Conservation (phyloP, 129 eudicot genomes). For the Scalesia atractyloides region DNA sequence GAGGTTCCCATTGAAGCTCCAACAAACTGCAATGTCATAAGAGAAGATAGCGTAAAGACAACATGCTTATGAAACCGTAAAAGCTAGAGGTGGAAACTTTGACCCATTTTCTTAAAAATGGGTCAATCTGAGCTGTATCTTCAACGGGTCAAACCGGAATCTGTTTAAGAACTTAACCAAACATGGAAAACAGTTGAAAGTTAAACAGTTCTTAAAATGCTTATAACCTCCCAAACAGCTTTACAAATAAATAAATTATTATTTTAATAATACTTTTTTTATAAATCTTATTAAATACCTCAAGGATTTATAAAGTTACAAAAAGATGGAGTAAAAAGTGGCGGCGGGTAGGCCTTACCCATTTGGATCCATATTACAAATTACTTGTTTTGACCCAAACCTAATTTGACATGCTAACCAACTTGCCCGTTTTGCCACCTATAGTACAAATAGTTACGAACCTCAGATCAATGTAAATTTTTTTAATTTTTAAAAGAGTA, state of each 20-base stretch:
- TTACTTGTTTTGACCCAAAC: conserved; percentile 8
- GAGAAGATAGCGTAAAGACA: conserved; percentile 3
- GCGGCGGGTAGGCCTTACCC: not conserved
- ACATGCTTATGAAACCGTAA: not conserved
- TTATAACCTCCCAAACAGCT: not conserved
- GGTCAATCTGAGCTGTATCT: not conserved
- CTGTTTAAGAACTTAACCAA: not conserved
- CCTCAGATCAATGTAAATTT: not conserved
- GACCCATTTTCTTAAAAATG: not conserved
- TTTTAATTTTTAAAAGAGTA: too few species aligned
- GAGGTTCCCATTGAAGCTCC: conserved; percentile 99
- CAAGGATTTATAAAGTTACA: not conserved
- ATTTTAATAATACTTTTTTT: not conserved
- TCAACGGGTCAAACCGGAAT: not conserved
- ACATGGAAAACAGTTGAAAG: not conserved
- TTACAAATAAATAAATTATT: not conserved
- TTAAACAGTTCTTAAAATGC: not conserved
- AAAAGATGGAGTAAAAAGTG: not conserved
- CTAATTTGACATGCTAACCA: not conserved
- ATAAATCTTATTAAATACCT: not conserved
- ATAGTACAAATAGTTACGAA: not conserved
- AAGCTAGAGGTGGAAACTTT: not conserved
- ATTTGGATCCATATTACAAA: not conserved
- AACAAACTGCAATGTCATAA: conserved; percentile 50
- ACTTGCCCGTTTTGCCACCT: not conserved